Base-by-base conservation (phyloP, 2,329 filamentous ascomycete species). In the Verticillium zaregamsianum region DNA sequence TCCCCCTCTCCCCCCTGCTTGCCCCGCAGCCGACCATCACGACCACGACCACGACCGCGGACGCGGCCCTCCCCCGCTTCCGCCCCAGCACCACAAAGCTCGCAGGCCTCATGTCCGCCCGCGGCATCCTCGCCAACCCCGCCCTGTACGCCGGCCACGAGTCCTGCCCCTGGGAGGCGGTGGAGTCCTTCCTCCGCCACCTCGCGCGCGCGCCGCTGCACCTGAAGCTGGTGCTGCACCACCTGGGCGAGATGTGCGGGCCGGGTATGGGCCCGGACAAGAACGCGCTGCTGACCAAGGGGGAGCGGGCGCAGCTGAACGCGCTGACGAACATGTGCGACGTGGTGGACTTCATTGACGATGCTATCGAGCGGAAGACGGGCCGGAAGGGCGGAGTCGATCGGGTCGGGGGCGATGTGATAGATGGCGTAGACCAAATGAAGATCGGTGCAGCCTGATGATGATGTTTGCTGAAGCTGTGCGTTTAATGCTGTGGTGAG, bases 41-140 rank as follows among this genome's bases (percentile, higher is more conserved):
- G 28, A 28, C 32, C 33, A 57, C 28, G 28, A 28, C 32, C 33
- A 55, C 59, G 9, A 49, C 62, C 25, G 59, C 63, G 2, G 14
- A 31, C 14, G 12, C 14, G 25, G 25, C 12, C 28, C 31, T 55
- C 14, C 25, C 54, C 45, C 54, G 7, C 35, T 62, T 59, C 58
- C 70, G 65, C 4, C 76, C 75, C 20, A 75, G 72, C 67, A 76
- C 75, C 79, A 83, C 80, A 5, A 77, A 81, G 37, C 78, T 88
- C 8, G 74, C 82, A 1, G 86, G 89, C 39, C 83, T 91, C 61
- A 91, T 91, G 89, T 86, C 88, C 23, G 89, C 89, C 8, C 82
- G 89, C 57, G 88, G 87, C 9, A 77, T 91, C 3, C 80, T 91
- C 52, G 79, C 86, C 67, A 90, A 91, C 72, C 89, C 89, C 2